Conservation (phyloP, 306 rosid species). For the Vicia faba region DNA sequence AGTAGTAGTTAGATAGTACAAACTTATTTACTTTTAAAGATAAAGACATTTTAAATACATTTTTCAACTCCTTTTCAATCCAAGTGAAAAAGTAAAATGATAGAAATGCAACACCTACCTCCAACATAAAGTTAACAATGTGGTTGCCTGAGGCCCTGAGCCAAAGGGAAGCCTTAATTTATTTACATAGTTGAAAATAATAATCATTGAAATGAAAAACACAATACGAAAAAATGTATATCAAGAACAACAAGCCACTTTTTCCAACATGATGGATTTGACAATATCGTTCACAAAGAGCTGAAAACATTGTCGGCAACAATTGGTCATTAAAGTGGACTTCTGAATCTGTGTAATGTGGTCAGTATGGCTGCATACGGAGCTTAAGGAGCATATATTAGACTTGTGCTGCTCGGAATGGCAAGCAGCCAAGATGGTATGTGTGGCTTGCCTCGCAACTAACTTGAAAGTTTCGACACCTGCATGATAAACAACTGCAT, state of each 20-base stretch:
- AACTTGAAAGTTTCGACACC: slow-evolving; percentile 57
- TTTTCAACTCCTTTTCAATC: neutral
- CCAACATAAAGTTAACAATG: slow-evolving; percentile 1
- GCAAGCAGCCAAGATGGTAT: slow-evolving; percentile 69
- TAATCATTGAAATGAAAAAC: slow-evolving; percentile 8
- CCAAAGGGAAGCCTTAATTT: slow-evolving; percentile 2
- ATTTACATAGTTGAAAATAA: slow-evolving; percentile 9
- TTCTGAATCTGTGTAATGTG: slow-evolving; percentile 35
- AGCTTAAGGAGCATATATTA: slow-evolving; percentile 28
- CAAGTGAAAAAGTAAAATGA: neutral
- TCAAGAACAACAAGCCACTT: slow-evolving; percentile 36
- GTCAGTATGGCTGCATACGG: slow-evolving; percentile 53
- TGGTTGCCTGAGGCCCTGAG: neutral
- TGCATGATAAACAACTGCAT: slow-evolving; percentile 40
- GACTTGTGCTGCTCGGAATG: slow-evolving; percentile 48
- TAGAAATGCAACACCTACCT: neutral
- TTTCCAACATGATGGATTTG: slow-evolving; percentile 46
- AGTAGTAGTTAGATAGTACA: neutral
- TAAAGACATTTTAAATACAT: neutral
- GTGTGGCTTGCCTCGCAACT: slow-evolving; percentile 70
- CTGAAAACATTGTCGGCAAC: slow-evolving; percentile 66
- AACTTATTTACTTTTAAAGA: neutral
- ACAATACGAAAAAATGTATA: neutral
- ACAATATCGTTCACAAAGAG: slow-evolving; percentile 58
- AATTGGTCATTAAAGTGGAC: slow-evolving; percentile 54